Percentiles rank a stretch among this genome's conserved stretches.
These are phyloP conservation scores for Sequoia sempervirens DNA, from an alignment of 75 land plant genomes.

Conservation along the genomic window DNA sequence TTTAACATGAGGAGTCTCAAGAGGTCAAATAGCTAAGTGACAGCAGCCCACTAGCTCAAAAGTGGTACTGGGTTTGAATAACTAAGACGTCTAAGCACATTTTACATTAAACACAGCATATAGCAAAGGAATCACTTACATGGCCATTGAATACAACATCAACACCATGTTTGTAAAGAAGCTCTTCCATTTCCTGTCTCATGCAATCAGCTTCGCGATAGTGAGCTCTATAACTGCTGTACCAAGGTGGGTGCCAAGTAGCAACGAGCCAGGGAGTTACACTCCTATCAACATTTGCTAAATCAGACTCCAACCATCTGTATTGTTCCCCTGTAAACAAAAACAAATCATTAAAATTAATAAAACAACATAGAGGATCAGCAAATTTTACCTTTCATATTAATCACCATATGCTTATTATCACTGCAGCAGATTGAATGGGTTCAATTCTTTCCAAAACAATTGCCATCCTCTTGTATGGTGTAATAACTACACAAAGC, in stretches of 20 bases:
- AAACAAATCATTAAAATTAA: not conserved
- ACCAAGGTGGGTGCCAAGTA: slow-evolving; percentile 83
- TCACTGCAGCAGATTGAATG: not conserved
- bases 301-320: slow-evolving; percentile 69
- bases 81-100: not conserved
- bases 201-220: slow-evolving; percentile 85
- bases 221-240: slow-evolving; percentile 67
- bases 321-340: slow-evolving; percentile 62
- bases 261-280: slow-evolving; percentile 91
- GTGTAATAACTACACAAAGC: not conserved
- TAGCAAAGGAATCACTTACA: slow-evolving; percentile 35
- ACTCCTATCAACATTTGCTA: slow-evolving; percentile 52
- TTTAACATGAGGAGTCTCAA: not conserved
- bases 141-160: slow-evolving; percentile 88
- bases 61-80: not conserved
- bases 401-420: not conserved
- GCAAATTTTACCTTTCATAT: not conserved
- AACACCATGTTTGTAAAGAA: slow-evolving; percentile 67
- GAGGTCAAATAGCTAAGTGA: not conserved
- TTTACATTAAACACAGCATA: not conserved
- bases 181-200: slow-evolving; percentile 76
- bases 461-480: not conserved
- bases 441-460: not conserved
- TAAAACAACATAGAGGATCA: not conserved
- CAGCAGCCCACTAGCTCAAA: not conserved